Evolutionary conservation across 768 basidiomycete genomes (phyloP).

Genomic region (Russula abietina): DNA sequence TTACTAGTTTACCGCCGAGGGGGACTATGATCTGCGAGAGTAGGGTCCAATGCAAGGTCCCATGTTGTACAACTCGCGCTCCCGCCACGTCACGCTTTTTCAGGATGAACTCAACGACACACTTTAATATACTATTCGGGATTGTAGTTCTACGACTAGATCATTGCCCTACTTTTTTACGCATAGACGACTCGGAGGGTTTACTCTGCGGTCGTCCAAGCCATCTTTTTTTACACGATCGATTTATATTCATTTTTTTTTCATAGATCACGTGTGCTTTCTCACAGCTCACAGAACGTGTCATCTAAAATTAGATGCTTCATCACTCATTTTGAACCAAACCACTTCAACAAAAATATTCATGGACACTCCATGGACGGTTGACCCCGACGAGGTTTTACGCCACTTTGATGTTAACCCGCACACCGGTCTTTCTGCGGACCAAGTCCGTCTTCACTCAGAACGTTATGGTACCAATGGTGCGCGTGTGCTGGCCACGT

Average conservation of each 20-base stretch:
- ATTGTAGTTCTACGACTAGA: constrained; percentile 18
- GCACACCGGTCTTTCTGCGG: not conserved
- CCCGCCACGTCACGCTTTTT: constrained; percentile 2
- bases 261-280: not conserved
- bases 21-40: constrained; percentile 6
- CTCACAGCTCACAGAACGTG: too few species aligned
- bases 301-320: too few species aligned
- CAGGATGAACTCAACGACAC: not conserved
- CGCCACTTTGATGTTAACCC: constrained; percentile 1
- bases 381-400: constrained; percentile 1
- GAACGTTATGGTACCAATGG: constrained; percentile 22
- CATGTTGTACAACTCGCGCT: not conserved
- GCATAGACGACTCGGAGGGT: not conserved
- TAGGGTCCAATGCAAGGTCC: not conserved
- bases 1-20: not conserved
- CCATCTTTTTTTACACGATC: not conserved
- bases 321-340: not conserved
- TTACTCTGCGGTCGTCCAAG: not conserved
- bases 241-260: not conserved
- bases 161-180: not conserved
- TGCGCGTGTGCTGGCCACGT: constrained; percentile 2
- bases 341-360: not conserved
- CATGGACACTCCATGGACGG: constrained; percentile 19
- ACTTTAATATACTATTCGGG: constrained; percentile 8
- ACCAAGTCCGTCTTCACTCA: constrained; percentile 13